Evolutionary conservation across 176 grass and related monocot genomes (phyloP).

Genomic region (Urochloa ruziziensis): DNA sequence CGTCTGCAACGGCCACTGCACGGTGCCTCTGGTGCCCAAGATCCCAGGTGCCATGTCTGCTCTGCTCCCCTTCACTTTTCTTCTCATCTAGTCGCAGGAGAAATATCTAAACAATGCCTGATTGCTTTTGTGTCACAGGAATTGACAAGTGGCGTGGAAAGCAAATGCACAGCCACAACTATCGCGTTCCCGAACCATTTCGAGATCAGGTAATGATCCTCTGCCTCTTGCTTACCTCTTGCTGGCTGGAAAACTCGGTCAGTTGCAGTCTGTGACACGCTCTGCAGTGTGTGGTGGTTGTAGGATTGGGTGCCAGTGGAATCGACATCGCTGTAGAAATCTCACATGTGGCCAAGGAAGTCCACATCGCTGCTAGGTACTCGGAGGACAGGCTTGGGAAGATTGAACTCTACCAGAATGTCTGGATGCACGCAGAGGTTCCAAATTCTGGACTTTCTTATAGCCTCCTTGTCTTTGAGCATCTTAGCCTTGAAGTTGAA

Average conservation of each 20-base stretch:
- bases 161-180: constrained; percentile 68
- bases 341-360: constrained; percentile 44
- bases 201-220: constrained; percentile 30
- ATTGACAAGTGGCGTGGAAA: constrained; percentile 44
- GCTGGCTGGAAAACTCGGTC: not conserved
- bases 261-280: not conserved
- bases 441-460: not conserved
- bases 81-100: not conserved
- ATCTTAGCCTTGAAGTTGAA: not conserved
- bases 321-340: constrained; percentile 49
- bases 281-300: constrained; percentile 36
- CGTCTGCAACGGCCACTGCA: constrained; percentile 44
- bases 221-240: not conserved
- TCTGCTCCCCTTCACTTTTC: not conserved
- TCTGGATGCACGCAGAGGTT: constrained; percentile 53
- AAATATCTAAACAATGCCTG: not conserved
- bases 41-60: constrained; percentile 30
- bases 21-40: constrained; percentile 45
- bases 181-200: constrained; percentile 47
- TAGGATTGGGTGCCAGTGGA: constrained; percentile 53
- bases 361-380: constrained; percentile 39
- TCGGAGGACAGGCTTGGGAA: constrained; percentile 30
- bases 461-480: not conserved
- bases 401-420: constrained; percentile 28
- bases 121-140: constrained; percentile 18